Conservation (phyloP, 2,329 filamentous ascomycete genomes). For the Diaporthe longicolla region DNA sequence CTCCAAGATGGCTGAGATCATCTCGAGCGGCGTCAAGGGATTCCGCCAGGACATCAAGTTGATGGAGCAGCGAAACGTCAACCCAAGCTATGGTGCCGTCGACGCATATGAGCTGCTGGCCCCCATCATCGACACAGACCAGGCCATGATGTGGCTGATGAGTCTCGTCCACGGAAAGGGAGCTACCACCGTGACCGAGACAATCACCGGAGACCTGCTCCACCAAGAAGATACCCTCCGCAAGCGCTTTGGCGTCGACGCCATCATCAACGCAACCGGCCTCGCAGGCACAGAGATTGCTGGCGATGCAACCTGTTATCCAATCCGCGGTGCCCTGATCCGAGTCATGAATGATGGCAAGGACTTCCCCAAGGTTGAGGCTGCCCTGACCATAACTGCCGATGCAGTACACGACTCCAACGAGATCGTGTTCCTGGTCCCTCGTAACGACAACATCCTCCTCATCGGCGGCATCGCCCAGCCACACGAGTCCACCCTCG, state of each 20-base stretch:
- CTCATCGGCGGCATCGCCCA: constrained; percentile 57
- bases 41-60: constrained; percentile 54
- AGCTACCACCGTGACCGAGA: constrained; percentile 55
- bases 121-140: constrained; percentile 62
- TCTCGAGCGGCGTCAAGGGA: constrained; percentile 54
- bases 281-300: constrained; percentile 55
- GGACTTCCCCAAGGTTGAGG: constrained; percentile 57
- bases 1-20: constrained; percentile 58
- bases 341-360: constrained; percentile 61
- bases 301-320: constrained; percentile 56
- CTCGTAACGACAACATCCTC: constrained; percentile 60
- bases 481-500: constrained; percentile 54
- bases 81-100: constrained; percentile 53
- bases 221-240: constrained; percentile 53
- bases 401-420: constrained; percentile 53
- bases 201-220: constrained; percentile 54
- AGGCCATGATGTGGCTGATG: constrained; percentile 58
- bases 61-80: constrained; percentile 53
- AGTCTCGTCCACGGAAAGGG: constrained; percentile 58
- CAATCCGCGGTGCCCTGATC: constrained; percentile 59
- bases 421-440: constrained; percentile 60
- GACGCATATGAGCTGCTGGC: constrained; percentile 61
- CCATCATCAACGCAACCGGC: constrained; percentile 60
- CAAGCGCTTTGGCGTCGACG: constrained; percentile 54
- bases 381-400: constrained; percentile 57